phyloP scores from a whole-genome alignment of 768 basidiomycete species.

The Rhizopogon salebrosus region DNA sequence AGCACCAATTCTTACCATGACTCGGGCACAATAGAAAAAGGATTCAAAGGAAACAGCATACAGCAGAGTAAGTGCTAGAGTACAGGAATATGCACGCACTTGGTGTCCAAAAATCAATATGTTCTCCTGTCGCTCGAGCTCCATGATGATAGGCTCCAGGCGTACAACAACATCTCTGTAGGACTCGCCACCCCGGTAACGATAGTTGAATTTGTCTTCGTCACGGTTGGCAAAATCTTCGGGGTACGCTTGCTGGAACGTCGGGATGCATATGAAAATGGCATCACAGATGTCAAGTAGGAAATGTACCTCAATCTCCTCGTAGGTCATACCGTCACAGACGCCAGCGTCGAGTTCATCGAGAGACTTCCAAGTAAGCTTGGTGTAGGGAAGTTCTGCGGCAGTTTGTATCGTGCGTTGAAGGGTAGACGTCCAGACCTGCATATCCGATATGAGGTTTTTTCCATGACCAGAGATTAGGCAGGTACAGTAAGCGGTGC shows the following conservation, averaged over 20 bases:
- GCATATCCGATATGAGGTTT: not conserved
- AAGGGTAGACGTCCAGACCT: conserved; percentile 99
- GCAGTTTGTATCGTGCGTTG: conserved; percentile 91
- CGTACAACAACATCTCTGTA: conserved; percentile 96
- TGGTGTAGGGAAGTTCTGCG: conserved; percentile 73
- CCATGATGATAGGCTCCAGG: conserved; percentile 98
- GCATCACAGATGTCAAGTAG: not conserved
- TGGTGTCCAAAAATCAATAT: conserved; percentile 97
- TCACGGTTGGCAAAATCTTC: conserved; percentile 98
- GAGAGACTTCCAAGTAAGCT: conserved; percentile 97
- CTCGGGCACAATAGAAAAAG: not conserved
- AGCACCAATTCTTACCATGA: conserved; percentile 2
- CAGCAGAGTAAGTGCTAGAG: not conserved
- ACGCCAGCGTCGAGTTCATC: conserved; percentile 99
- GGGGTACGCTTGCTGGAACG: conserved; percentile 77
- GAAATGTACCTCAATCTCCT: conserved; percentile 84
- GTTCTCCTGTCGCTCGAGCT: conserved; percentile 96
- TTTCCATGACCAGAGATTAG: not conserved
- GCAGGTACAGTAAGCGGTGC: conserved; percentile 56
- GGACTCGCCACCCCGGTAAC: conserved; percentile 94
- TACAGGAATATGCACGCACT: conserved; percentile 28
- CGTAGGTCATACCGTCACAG: conserved; percentile 99
- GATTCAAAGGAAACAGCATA: not conserved
- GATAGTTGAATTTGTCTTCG: conserved; percentile 99
- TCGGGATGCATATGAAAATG: not conserved